Percentiles rank a stretch among this genome's conserved stretches.
Evolutionary conservation across 768 basidiomycete species (phyloP).

Genomic region (Termitomyces sp.): DNA sequence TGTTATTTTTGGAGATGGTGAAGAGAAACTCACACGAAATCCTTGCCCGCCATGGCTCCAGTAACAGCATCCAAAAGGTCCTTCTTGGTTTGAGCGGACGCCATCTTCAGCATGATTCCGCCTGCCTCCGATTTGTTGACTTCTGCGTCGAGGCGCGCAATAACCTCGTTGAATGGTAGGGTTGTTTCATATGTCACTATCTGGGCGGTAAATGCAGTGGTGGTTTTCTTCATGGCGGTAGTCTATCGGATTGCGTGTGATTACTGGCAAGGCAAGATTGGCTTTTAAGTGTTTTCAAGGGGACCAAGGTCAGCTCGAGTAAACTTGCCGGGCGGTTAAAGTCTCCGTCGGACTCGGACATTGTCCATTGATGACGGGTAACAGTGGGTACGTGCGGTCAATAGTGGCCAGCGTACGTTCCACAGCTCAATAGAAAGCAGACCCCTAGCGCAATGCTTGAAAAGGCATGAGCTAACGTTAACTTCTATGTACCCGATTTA

Average conservation of each 20-base stretch:
- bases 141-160: conserved; percentile 40
- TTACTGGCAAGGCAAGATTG: too few species aligned
- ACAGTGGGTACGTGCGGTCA: too few species aligned
- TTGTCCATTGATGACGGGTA: too few species aligned
- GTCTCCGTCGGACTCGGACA: too few species aligned
- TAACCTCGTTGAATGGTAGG: conserved; percentile 39
- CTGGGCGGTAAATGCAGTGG: conserved; percentile 36
- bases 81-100: conserved; percentile 28
- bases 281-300: too few species aligned
- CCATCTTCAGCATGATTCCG: conserved; percentile 24
- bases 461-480: too few species aligned
- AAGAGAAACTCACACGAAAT: conserved; percentile 44
- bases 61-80: conserved; percentile 36
- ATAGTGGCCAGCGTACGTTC: too few species aligned
- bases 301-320: too few species aligned
- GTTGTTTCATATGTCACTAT: conserved; percentile 43
- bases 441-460: too few species aligned
- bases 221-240: conserved; percentile 24
- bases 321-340: too few species aligned
- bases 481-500: too few species aligned
- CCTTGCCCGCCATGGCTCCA: conserved; percentile 29
- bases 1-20: not conserved
- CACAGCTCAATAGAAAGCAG: not conserved
- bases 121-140: conserved; percentile 38
- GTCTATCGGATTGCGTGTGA: too few species aligned